phyloP scores from a whole-genome alignment of 805 yeast species.

The Saccharomycodes ludwigii region DNA sequence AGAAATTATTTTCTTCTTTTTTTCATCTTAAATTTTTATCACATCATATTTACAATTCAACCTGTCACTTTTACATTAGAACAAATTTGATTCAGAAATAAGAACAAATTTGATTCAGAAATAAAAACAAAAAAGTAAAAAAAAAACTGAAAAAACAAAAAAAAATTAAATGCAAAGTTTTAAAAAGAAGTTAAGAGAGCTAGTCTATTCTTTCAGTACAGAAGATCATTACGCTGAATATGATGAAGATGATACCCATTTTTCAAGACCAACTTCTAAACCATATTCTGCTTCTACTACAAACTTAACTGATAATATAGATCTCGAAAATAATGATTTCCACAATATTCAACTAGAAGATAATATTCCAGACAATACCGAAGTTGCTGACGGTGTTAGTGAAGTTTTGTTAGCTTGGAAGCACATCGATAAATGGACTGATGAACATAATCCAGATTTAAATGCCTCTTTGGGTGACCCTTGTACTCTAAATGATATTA shows the following conservation, averaged over 20 bases:
- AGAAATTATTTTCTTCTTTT: too few species aligned
- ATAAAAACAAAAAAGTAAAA: constrained; percentile 2
- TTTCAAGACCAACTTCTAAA: constrained; percentile 8
- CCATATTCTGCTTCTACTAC: constrained; percentile 19
- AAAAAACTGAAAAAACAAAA: neutral
- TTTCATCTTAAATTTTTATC: too few species aligned
- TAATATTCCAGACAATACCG: constrained; percentile 25
- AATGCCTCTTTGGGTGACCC: constrained; percentile 65
- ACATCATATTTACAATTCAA: too few species aligned
- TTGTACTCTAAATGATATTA: constrained; percentile 69
- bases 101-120: too few species aligned
- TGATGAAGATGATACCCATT: constrained; percentile 36
- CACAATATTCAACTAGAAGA: constrained; percentile 19
- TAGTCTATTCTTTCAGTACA: constrained; percentile 51
- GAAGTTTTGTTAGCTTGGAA: constrained; percentile 76
- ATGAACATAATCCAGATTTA: constrained; percentile 68
- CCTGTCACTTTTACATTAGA: too few species aligned
- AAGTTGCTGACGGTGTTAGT: constrained; percentile 48
- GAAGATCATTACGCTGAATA: constrained; percentile 62
- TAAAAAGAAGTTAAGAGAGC: constrained; percentile 40
- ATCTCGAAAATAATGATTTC: constrained; percentile 23
- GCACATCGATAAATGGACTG: constrained; percentile 77
- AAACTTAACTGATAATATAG: constrained; percentile 24
- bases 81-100: neutral
- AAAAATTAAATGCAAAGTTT: constrained; percentile 22